Conservation (phyloP, 495 filamentous ascomycete genomes). For the Penicillium arizonense region DNA sequence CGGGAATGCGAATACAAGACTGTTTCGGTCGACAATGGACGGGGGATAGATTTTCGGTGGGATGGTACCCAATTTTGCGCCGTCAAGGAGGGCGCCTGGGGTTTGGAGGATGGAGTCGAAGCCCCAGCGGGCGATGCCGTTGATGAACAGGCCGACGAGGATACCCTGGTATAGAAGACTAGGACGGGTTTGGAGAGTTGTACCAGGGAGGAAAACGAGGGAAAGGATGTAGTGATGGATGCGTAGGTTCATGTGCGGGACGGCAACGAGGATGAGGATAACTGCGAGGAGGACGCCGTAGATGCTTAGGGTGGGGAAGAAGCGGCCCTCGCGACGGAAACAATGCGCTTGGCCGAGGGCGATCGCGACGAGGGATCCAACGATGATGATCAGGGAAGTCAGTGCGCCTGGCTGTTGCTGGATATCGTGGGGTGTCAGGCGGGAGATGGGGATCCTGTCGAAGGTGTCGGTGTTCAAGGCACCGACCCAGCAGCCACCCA, state of each 20-base stretch:
- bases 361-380: constrained; percentile 53
- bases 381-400: constrained; percentile 61
- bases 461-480: constrained; percentile 76
- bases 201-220: constrained; percentile 57
- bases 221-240: constrained; percentile 67
- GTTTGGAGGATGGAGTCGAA: constrained; percentile 63
- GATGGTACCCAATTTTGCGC: constrained; percentile 43
- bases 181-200: constrained; percentile 56
- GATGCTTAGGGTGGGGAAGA: constrained; percentile 62
- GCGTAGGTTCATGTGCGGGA: constrained; percentile 59
- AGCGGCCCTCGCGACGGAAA: constrained; percentile 65
- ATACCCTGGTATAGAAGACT: constrained; percentile 59
- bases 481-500: constrained; percentile 74
- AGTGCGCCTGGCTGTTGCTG: constrained; percentile 73
- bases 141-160: constrained; percentile 63
- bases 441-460: constrained; percentile 70
- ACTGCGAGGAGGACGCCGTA: constrained; percentile 53
- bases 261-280: constrained; percentile 47
- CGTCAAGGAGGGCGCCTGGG: constrained; percentile 48
- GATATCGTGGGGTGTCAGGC: constrained; percentile 71
- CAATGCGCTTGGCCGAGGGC: constrained; percentile 59
- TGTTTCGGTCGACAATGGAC: constrained; percentile 28
- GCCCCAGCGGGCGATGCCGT: constrained; percentile 65
- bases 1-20: constrained; percentile 49
- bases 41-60: constrained; percentile 43